phyloP scores from a whole-genome alignment of 805 yeast species.

The Ascoidea rubescens region DNA sequence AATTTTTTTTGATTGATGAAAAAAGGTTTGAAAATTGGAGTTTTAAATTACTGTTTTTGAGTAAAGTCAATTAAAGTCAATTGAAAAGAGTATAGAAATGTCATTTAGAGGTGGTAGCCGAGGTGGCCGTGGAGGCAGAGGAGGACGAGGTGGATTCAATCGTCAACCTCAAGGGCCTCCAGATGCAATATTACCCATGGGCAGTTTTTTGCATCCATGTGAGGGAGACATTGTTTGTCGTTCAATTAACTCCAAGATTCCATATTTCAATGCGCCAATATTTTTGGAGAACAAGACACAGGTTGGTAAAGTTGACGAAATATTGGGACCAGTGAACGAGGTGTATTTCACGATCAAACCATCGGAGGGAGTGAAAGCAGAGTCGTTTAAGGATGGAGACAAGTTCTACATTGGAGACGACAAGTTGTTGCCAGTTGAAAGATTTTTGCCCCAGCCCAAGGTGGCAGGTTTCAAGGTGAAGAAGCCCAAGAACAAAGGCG shows the following conservation, averaged over 20 bases:
- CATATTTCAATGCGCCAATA: conserved; percentile 98
- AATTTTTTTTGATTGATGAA: too few species aligned
- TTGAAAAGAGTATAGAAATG: background rate
- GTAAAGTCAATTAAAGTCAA: too few species aligned
- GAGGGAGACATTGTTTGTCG: conserved; percentile 97
- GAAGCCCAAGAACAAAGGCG: conserved; percentile 48
- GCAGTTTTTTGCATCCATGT: conserved; percentile 79
- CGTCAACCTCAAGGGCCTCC: conserved; percentile 88
- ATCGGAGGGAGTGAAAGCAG: conserved; percentile 89
- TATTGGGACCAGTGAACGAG: conserved; percentile 93
- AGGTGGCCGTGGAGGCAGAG: conserved; percentile 51
- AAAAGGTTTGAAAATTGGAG: too few species aligned
- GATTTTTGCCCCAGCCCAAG: conserved; percentile 95
- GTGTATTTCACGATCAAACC: conserved; percentile 97
- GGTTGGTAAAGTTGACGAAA: conserved; percentile 96
- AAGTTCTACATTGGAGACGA: conserved; percentile 93
- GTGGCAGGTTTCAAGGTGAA: conserved; percentile 65
- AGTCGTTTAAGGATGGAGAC: conserved; percentile 89
- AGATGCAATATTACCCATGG: conserved; percentile 89
- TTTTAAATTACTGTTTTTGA: too few species aligned
- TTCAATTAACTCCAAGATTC: conserved; percentile 85
- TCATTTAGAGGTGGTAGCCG: conserved; percentile 12
- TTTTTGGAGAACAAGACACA: conserved; percentile 91
- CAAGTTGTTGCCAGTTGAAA: conserved; percentile 86
- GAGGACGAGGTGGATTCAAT: conserved; percentile 60